Evolutionary conservation across 495 filamentous ascomycete genomes (phyloP).

Genomic region (Daldinia bambusicola): DNA sequence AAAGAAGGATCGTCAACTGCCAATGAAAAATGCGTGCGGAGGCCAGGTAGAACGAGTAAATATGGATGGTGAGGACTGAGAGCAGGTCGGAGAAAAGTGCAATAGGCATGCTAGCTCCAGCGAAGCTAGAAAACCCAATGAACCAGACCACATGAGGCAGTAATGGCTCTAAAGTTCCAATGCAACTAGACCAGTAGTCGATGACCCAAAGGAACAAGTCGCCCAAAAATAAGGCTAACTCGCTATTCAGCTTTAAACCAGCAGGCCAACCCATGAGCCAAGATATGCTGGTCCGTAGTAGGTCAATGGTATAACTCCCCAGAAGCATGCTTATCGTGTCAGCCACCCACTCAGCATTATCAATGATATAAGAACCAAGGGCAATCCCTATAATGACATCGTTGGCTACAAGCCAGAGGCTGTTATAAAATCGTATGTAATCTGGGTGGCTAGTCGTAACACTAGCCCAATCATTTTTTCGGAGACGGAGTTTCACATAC

Average conservation of each 20-base stretch:
- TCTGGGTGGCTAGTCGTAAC: slow-evolving; percentile 95
- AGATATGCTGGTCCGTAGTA: slow-evolving; percentile 85
- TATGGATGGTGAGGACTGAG: slow-evolving; percentile 91
- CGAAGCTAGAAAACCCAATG: slow-evolving; percentile 94
- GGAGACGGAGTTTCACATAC: slow-evolving; percentile 86
- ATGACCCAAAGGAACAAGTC: slow-evolving; percentile 98
- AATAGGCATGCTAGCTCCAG: slow-evolving; percentile 96
- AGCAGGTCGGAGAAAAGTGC: slow-evolving; percentile 94
- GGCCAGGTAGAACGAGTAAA: slow-evolving; percentile 97
- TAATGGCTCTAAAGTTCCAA: slow-evolving; percentile 76
- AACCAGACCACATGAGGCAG: slow-evolving; percentile 90
- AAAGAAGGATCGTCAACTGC: slow-evolving; percentile 96
- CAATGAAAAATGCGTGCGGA: slow-evolving; percentile 97
- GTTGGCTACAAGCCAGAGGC: slow-evolving; percentile 97
- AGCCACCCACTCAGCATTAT: slow-evolving; percentile 88
- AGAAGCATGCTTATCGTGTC: slow-evolving; percentile 82
- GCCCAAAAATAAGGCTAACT: slow-evolving; percentile 91
- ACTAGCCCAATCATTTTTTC: slow-evolving; percentile 94
- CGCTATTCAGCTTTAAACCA: slow-evolving; percentile 96
- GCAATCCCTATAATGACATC: slow-evolving; percentile 99
- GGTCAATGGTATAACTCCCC: slow-evolving; percentile 85
- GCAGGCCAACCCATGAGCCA: slow-evolving; percentile 99
- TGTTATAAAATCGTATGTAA: slow-evolving; percentile 99
- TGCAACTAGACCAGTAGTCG: slow-evolving; percentile 91
- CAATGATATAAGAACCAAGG: slow-evolving; percentile 94